Evolutionary conservation across 2,329 filamentous ascomycete species (phyloP).

Genomic region (Fusarium incarnatum): DNA sequence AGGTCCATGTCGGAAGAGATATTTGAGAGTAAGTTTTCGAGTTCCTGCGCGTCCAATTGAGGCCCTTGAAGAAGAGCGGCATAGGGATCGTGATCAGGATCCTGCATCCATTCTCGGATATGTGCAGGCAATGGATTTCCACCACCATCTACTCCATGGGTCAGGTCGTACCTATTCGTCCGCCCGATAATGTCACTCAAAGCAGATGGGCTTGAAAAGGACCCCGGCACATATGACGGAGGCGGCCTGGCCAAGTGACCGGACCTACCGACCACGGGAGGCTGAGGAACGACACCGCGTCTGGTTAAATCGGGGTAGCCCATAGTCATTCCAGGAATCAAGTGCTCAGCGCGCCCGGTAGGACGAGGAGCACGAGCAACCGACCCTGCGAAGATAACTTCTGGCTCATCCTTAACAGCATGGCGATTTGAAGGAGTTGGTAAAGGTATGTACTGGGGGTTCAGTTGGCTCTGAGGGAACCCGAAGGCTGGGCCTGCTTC

Average conservation of each 20-base stretch:
- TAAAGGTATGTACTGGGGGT: conserved; percentile 1
- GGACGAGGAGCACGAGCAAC: conserved; percentile 1
- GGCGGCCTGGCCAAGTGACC: background rate
- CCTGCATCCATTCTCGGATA: conserved; percentile 51
- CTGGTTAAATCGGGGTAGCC: conserved; percentile 22
- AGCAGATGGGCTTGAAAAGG: conserved; percentile 16
- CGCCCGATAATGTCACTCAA: conserved; percentile 53
- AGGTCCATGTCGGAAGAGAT: conserved; percentile 79
- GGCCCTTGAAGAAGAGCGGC: conserved; percentile 52
- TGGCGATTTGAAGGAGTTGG: background rate
- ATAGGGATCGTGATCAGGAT: conserved; percentile 21
- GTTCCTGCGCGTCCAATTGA: conserved; percentile 67
- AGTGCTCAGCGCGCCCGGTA: conserved; percentile 3
- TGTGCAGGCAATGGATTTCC: conserved; percentile 53
- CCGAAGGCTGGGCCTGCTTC: conserved; percentile 2
- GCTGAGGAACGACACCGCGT: background rate
- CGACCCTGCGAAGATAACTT: conserved; percentile 14
- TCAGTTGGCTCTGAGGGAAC: conserved; percentile 1
- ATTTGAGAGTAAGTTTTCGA: conserved; percentile 76
- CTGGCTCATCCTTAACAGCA: conserved; percentile 9
- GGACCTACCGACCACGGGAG: background rate
- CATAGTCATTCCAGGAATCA: conserved; percentile 9
- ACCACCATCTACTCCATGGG: conserved; percentile 50
- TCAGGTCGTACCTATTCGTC: conserved; percentile 54
- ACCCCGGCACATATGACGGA: background rate